Conservation (phyloP, 2,329 filamentous ascomycete species). For the Penicillium crustosum region DNA sequence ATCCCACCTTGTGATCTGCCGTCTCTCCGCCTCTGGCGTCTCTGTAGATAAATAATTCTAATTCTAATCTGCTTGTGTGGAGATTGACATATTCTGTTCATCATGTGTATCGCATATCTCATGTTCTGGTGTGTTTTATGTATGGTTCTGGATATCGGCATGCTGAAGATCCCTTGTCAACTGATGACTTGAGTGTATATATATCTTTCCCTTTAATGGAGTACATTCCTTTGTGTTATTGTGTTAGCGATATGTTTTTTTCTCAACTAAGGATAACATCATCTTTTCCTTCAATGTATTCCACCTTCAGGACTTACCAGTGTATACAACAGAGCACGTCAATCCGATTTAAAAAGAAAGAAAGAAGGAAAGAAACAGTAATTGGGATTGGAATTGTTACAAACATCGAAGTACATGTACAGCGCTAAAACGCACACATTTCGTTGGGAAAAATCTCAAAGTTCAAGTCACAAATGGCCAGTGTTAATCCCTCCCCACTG, state of each 20-base stretch:
- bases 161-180: slow-evolving; percentile 5
- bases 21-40: slow-evolving; percentile 15
- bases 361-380: neutral
- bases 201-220: slow-evolving; percentile 28
- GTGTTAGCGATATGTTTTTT: neutral
- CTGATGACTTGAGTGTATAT: slow-evolving; percentile 10
- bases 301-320: neutral
- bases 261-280: no score
- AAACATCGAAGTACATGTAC: neutral
- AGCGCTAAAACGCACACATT: neutral
- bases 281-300: neutral
- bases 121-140: neutral
- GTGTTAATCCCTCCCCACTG: neutral
- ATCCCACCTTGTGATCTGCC: slow-evolving; percentile 17
- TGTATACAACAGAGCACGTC: neutral
- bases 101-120: slow-evolving; percentile 13
- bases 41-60: slow-evolving; percentile 39
- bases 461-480: neutral
- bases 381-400: neutral
- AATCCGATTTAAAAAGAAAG: no score
- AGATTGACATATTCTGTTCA: slow-evolving; percentile 8
- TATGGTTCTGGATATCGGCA: neutral
- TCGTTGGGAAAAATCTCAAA: neutral
- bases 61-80: slow-evolving; percentile 29
- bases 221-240: slow-evolving; percentile 28